A percentile compares a stretch with the other conserved stretches of the same genome.
phyloP scores from a whole-genome alignment of 1,139 yeast genomes.

The Kluyveromyces sp. region DNA sequence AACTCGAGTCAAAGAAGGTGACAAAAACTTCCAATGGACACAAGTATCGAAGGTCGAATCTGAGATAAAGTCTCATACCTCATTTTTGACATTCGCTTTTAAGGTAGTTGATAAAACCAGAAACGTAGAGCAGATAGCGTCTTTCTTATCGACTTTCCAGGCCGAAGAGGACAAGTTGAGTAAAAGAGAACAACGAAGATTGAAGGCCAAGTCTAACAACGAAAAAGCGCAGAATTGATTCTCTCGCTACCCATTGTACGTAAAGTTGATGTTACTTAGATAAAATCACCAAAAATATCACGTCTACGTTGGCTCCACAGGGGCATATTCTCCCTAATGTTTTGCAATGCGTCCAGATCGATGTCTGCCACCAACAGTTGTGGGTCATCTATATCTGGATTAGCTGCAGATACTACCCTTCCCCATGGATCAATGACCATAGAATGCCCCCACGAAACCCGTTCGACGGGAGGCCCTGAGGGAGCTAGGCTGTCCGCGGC shows the following conservation, averaged over 20 bases:
- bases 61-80: conserved; percentile 89
- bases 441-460: conserved; percentile 77
- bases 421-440: conserved; percentile 93
- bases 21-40: conserved; percentile 68
- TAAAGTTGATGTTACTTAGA: conserved; percentile 1
- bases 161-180: conserved; percentile 6
- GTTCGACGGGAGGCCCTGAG: conserved; percentile 31
- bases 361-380: conserved; percentile 66
- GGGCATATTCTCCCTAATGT: conserved; percentile 64
- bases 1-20: conserved; percentile 77
- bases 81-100: conserved; percentile 85
- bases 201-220: not conserved
- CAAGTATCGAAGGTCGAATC: conserved; percentile 75
- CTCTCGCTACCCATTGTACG: conserved; percentile 1
- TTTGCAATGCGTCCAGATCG: conserved; percentile 44
- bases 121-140: conserved; percentile 13
- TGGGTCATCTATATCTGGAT: conserved; percentile 41
- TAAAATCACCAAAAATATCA: conserved; percentile 37
- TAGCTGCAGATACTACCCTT: conserved; percentile 54
- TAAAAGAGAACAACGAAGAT: conserved; percentile 9
- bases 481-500: conserved; percentile 23
- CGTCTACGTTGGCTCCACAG: conserved; percentile 62
- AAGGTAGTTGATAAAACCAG: conserved; percentile 27
- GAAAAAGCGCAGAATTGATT: not conserved
- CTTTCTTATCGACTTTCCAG: conserved; percentile 5